Base-by-base conservation (phyloP, 176 grass and related monocot genomes). In the Dendrocalamus sinicus region DNA sequence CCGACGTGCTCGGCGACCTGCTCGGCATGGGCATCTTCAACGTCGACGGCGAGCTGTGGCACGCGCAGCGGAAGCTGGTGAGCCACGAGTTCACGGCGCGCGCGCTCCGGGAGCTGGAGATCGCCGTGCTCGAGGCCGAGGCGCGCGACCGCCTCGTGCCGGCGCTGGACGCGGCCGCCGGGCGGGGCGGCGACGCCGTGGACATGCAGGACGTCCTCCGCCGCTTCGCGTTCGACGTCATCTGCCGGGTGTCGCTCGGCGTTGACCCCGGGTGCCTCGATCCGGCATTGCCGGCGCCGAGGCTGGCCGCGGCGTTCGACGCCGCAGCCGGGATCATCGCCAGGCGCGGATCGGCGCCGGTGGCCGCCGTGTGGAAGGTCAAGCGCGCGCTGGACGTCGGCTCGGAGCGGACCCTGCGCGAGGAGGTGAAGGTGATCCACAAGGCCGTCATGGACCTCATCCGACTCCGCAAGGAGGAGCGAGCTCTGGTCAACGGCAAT, bases 21-120 rank as follows among this genome's bases (percentile, higher is more conserved):
- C 93, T 98, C 9, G 96, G 96, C 9, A 77, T 48, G 9, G 96
- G 96, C 26, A 98, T 98, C 91, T 98, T 98, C 90, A 98, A 95
- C 89, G 83, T 91, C 45, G 96, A 98, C 90, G 91, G 96, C 81
- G 86, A 91, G 58, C 60, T 81, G 40, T 98, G 96, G 96, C 89
- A 77, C 82, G 73, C 78, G 8, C 96, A 98, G 92, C 79, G 93
- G n/a, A 98, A 98, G 91, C 86, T 98, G 3, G 85, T 91, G 17
- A 95, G 93, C 91, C 96, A 95, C 80, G 91, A 95, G 75, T 98
- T 98, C 89, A 89, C 88, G 35, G 87, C 93, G 20, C 87, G 93
- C 39, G 84, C 96, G 15, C 93, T 98, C 26, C 70, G 87, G 2
- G 89, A 95, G 5, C 91, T 98, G 12, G 89, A 91, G 59, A 13